Conservation (phyloP, 2,329 filamentous ascomycete species). For the Nakataea oryzae region DNA sequence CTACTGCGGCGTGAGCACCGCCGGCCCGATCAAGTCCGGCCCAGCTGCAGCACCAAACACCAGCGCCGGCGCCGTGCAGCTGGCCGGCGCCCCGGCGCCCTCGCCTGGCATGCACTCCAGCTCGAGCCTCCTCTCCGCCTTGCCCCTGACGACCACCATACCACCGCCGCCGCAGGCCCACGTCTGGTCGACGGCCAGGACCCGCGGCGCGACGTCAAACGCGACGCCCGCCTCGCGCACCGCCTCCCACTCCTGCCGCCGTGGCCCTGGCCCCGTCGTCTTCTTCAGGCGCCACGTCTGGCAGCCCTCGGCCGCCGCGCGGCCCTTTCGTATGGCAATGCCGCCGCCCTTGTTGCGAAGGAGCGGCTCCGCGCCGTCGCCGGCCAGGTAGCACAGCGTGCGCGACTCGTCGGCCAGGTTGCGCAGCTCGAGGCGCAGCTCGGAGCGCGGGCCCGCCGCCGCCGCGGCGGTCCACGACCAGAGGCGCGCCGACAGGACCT, state of each 20-base stretch:
- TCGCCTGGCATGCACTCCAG: too few species aligned
- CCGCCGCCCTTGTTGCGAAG: neutral
- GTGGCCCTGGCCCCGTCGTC: neutral
- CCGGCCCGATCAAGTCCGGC: too few species aligned
- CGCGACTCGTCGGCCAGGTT: neutral
- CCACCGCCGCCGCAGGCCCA: neutral
- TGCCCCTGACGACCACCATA: neutral
- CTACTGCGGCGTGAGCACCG: too few species aligned
- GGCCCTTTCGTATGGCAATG: neutral
- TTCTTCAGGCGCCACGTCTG: neutral
- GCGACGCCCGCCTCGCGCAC: neutral
- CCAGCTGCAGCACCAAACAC: too few species aligned
- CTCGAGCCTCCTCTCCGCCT: neutral
- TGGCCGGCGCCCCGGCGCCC: too few species aligned
- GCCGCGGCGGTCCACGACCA: too few species aligned
- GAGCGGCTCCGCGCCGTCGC: neutral
- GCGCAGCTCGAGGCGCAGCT: neutral
- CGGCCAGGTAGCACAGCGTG: neutral
- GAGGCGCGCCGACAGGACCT: too few species aligned
- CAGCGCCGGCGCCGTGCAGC: too few species aligned
- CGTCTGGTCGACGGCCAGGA: neutral
- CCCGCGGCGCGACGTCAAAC: neutral
- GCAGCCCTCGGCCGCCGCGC: neutral
- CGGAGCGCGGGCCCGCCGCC: too few species aligned
- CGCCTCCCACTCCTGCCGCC: neutral